phyloP scores from a whole-genome alignment of 2,329 filamentous ascomycete species.

The Hypoxylon sp. region DNA sequence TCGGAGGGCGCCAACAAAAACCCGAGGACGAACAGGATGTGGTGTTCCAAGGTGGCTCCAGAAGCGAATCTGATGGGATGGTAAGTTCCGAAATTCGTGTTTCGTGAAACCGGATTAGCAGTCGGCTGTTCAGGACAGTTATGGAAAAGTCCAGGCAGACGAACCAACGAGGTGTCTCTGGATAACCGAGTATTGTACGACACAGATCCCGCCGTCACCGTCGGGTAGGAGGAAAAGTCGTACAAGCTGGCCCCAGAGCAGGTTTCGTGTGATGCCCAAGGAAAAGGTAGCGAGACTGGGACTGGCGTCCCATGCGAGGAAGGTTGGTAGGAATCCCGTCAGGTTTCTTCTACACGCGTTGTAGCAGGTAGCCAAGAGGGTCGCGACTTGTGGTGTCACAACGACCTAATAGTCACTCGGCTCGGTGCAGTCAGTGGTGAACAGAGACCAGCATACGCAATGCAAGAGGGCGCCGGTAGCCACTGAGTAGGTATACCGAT shows the following conservation, averaged over 20 bases:
- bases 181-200: slow-evolving; percentile 58
- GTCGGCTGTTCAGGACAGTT: slow-evolving; percentile 52
- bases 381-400: slow-evolving; percentile 46
- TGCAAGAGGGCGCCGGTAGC: slow-evolving; percentile 46
- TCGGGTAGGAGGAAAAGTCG: slow-evolving; percentile 54
- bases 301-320: slow-evolving; percentile 44
- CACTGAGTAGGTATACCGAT: slow-evolving; percentile 42
- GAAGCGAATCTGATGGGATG: slow-evolving; percentile 49
- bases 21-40: slow-evolving; percentile 41
- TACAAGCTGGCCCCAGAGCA: slow-evolving; percentile 53
- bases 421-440: slow-evolving; percentile 47
- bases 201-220: slow-evolving; percentile 58
- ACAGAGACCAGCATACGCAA: slow-evolving; percentile 47
- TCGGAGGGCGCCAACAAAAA: slow-evolving; percentile 46
- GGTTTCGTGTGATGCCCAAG: slow-evolving; percentile 50
- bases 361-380: slow-evolving; percentile 40
- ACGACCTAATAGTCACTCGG: slow-evolving; percentile 47
- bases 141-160: slow-evolving; percentile 47
- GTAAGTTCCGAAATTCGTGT: slow-evolving; percentile 51
- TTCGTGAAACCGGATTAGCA: slow-evolving; percentile 48
- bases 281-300: slow-evolving; percentile 45
- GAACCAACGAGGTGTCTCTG: slow-evolving; percentile 56
- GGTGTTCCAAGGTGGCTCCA: slow-evolving; percentile 44
- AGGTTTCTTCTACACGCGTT: slow-evolving; percentile 38
- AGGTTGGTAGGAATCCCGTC: slow-evolving; percentile 31